Conservation (phyloP, 495 filamentous ascomycete species). For the Hyaloscypha bicolor region DNA sequence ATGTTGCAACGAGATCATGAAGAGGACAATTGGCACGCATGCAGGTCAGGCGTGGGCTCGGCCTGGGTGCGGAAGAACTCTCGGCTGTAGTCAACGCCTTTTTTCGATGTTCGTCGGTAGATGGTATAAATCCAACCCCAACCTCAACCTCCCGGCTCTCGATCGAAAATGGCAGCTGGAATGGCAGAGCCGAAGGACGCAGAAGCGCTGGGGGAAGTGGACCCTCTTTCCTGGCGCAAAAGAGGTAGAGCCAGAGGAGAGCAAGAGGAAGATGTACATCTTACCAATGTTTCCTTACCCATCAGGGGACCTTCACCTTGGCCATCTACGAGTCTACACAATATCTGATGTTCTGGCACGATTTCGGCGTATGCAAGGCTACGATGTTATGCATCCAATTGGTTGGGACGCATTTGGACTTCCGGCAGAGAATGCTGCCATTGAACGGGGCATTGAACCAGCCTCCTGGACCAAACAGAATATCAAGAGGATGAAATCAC, state of each 20-base stretch:
- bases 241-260: slow-evolving; percentile 18
- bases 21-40: slow-evolving; percentile 6
- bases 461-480: slow-evolving; percentile 78
- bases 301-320: slow-evolving; percentile 86
- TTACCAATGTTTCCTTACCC: slow-evolving; percentile 94
- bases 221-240: not conserved
- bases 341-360: slow-evolving; percentile 84
- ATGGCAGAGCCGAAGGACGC: slow-evolving; percentile 44
- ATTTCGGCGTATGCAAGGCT: slow-evolving; percentile 74
- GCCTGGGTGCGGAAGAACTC: not conserved
- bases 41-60: not conserved
- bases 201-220: not conserved
- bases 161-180: slow-evolving; percentile 75
- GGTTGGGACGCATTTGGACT: slow-evolving; percentile 94
- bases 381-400: slow-evolving; percentile 82
- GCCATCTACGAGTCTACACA: slow-evolving; percentile 86
- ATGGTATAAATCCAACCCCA: not conserved
- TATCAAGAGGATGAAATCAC: slow-evolving; percentile 81
- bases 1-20: slow-evolving; percentile 16
- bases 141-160: slow-evolving; percentile 51
- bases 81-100: not conserved
- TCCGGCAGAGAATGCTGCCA: slow-evolving; percentile 92
- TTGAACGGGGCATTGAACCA: slow-evolving; percentile 79
- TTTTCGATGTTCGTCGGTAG: not conserved
- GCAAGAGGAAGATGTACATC: slow-evolving; percentile 65